Base-by-base conservation (phyloP, 2,329 filamentous ascomycete genomes). In the Nothopassalora personata region DNA sequence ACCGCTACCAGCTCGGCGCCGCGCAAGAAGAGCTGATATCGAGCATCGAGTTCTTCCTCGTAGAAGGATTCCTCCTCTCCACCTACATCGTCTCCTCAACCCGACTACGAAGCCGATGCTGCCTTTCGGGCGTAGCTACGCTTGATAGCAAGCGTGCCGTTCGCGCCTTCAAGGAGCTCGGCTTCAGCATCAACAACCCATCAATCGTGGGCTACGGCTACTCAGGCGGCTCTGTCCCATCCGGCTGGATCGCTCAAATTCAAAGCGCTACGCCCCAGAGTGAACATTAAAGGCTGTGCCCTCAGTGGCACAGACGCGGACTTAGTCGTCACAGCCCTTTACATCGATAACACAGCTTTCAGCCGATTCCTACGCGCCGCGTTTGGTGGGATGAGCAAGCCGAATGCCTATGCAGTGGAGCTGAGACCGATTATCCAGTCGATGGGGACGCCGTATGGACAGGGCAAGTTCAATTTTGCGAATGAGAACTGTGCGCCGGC, bases 231-330 rank as follows among this genome's bases (percentile, higher is more conserved):
- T 77, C 77, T 2, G 66, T 84, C 28, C 80, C 81, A 0, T 77
- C 73, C 1, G 80, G 79, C 30, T 81, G 77, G 74, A 81, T 81
- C 0, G 79, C 80, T 15, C 77, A 81, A 34, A 67, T 84, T 10
- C 79, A 81, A 81, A 33, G 70, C 74, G 1, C 1, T 85, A 85
- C 59, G 82, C 82, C 0, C 79, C 82, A 0, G 80, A 83, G 36
- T 85, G 3, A 67, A 73, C 1, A 73, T 85, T 50, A 71, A 70
- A 1, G 81, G 80, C 7, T 78, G 75, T 11, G 80, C 77, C 0
- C 57, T 81, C 0, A 81, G 82, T 2, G 82, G 81, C 0, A 65
- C 79, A 2, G 74, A 77, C 0, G 74, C 80, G 0, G 77, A 80
- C 45, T 51, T 71, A 19, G 71, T 67, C 5, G 69, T 66, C 10